Evolutionary conservation across 2,329 filamentous ascomycete species (phyloP).

Genomic region (Drechslera avenae): DNA sequence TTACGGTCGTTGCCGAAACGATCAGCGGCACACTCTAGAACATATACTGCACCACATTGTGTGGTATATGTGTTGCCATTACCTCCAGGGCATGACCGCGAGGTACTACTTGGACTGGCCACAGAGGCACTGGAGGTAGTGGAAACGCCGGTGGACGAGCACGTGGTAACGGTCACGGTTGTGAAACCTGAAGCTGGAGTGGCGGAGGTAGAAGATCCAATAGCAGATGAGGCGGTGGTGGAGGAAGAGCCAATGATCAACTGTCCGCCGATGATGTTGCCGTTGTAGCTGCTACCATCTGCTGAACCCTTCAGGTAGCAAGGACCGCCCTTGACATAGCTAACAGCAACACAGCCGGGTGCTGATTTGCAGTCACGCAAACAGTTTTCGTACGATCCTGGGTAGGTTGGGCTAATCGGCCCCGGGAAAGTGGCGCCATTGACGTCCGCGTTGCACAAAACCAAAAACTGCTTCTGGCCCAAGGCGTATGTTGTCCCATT

Average conservation of each 20-base stretch:
- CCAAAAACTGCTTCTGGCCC: slow-evolving; percentile 4
- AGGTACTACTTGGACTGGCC: background rate
- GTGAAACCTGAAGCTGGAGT: slow-evolving; percentile 1
- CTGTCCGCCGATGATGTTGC: slow-evolving; percentile 23
- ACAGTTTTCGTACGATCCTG: slow-evolving; percentile 22
- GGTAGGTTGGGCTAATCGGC: slow-evolving; percentile 11
- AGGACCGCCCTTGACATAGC: slow-evolving; percentile 20
- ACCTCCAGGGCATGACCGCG: slow-evolving; percentile 20
- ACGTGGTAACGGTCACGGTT: slow-evolving; percentile 16
- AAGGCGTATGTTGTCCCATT: slow-evolving; percentile 4
- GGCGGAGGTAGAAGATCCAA: background rate
- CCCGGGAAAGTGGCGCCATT: slow-evolving; percentile 4
- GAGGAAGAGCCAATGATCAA: slow-evolving; percentile 11
- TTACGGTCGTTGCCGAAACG: slow-evolving; percentile 29
- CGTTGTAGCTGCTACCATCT: slow-evolving; percentile 3
- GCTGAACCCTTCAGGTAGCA: slow-evolving; percentile 27
- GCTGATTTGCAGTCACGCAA: slow-evolving; percentile 20
- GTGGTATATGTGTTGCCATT: slow-evolving; percentile 21
- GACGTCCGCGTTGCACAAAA: slow-evolving; percentile 19
- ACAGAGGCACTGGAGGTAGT: background rate
- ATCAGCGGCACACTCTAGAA: slow-evolving; percentile 32
- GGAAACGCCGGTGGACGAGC: background rate
- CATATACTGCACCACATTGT: slow-evolving; percentile 23
- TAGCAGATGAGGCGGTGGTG: background rate
- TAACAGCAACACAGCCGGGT: slow-evolving; percentile 24